These are phyloP conservation scores for Saccharomycopsis sp. DNA, from an alignment of 805 yeast species.

Conservation along the genomic window DNA sequence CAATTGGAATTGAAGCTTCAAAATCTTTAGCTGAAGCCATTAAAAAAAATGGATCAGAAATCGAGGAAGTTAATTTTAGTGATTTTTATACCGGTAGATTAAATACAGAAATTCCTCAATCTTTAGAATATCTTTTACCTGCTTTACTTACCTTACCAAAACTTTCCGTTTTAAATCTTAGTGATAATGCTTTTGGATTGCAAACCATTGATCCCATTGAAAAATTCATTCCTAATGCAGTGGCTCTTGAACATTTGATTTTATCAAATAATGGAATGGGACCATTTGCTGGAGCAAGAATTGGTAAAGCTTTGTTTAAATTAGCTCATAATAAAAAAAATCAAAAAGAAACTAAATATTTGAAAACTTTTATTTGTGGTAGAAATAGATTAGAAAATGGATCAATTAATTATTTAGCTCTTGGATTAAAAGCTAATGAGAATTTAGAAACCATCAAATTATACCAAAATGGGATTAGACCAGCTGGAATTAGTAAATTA, in stretches of 20 bases:
- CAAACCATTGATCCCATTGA: conserved; percentile 90
- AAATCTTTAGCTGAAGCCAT: conserved; percentile 52
- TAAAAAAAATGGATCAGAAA: conserved; percentile 26
- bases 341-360: conserved; percentile 30
- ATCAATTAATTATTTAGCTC: conserved; percentile 72
- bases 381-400: conserved; percentile 96
- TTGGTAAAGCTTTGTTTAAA: conserved; percentile 74
- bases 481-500: conserved; percentile 74
- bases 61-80: conserved; percentile 69
- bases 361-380: conserved; percentile 90
- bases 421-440: conserved; percentile 74
- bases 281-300: conserved; percentile 92
- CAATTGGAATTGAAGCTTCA: conserved; percentile 88
- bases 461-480: conserved; percentile 96
- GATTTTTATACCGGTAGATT: conserved; percentile 93
- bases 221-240: conserved; percentile 60
- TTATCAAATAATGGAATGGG: conserved; percentile 97
- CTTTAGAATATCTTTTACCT: conserved; percentile 63
- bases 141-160: conserved; percentile 60
- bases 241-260: conserved; percentile 74
- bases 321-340: conserved; percentile 53
- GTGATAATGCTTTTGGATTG: conserved; percentile 96
- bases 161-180: conserved; percentile 64
- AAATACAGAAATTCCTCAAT: conserved; percentile 86
- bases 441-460: conserved; percentile 64